A percentile compares a stretch with the other conserved stretches of the same genome.
These are phyloP conservation scores for Colletotrichum tabaci DNA, from an alignment of 2,329 filamentous ascomycete species.

Conservation along the genomic window DNA sequence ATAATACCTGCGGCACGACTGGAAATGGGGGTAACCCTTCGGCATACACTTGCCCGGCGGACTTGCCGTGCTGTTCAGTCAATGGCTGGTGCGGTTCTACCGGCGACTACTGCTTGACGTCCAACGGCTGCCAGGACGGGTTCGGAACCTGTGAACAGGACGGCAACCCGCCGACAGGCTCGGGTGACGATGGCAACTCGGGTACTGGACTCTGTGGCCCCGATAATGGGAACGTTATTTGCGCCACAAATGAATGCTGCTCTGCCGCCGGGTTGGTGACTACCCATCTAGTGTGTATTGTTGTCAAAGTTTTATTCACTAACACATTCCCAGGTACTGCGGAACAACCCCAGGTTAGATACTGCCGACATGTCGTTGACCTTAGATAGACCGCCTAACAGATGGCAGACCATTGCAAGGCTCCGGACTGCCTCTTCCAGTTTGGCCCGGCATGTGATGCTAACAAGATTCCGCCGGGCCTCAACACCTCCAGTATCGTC, in stretches of 20 bases:
- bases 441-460: slow-evolving; percentile 69
- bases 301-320: slow-evolving; percentile 49
- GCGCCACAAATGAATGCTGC: slow-evolving; percentile 48
- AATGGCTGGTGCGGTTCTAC: slow-evolving; percentile 56
- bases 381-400: background rate
- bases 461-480: slow-evolving; percentile 62
- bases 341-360: slow-evolving; percentile 30
- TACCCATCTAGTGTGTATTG: too few species aligned
- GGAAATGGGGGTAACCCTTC: slow-evolving; percentile 32
- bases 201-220: slow-evolving; percentile 61
- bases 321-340: slow-evolving; percentile 24
- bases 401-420: slow-evolving; percentile 57
- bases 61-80: slow-evolving; percentile 47
- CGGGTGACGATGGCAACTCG: slow-evolving; percentile 9
- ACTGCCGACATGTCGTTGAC: too few species aligned
- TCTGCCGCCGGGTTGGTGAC: slow-evolving; percentile 47
- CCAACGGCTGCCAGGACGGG: slow-evolving; percentile 54
- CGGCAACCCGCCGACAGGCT: slow-evolving; percentile 15
- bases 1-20: slow-evolving; percentile 35
- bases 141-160: slow-evolving; percentile 46
- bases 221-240: slow-evolving; percentile 44
- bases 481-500: slow-evolving; percentile 64
- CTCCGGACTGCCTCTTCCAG: slow-evolving; percentile 68
- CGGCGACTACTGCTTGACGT: slow-evolving; percentile 53
- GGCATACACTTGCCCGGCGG: slow-evolving; percentile 26